Evolutionary conservation across 306 rosid genomes (phyloP), one percentile per base, ranked within the genome.

Genomic region (Prunus kanzakura): DNA sequence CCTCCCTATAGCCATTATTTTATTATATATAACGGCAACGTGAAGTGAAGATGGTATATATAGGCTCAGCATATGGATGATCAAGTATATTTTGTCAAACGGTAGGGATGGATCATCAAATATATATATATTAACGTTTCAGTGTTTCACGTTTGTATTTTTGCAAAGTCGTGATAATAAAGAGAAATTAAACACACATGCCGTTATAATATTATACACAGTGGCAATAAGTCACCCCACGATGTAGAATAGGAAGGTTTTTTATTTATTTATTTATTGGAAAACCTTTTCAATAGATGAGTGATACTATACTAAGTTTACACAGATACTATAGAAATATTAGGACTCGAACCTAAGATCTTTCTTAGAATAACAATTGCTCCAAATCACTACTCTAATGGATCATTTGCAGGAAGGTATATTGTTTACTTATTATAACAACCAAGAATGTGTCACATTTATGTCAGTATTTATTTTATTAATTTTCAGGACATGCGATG

Each of bases 191-290:
- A 30, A 30, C 74, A 77, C 78, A 80, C 30, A 23, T 46, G 15
- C 15, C 58, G 1, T 29, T 32, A n/a, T 8, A 23, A 25, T 25
- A 15, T 10, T 14, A 63, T 61, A n/a, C 57, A 14, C 30, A 43
- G 43, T 71, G 51, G 38, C 30, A 20, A 23, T 11, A 23, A 81
- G 71, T 64, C 84, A 65, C 29, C 74, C 73, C 78, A 81, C 23
- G 78, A 54, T 52, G 43, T 58, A 63, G 46, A 43, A 38, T 38
- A 67, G 6, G 2, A 23, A 46, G 38, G 25, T 20, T 20, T 20
- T 20, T 20, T 20, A 20, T 20, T 20, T 20, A 20, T 20, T 20
- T 20, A 20, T 20, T 20, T 20, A 20, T 20, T 20, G 20, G 20
- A 20, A 20, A 20, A 20, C 20, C 20, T 20, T 20, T 20, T 20